Percentiles rank a stretch among this genome's conserved stretches.
phyloP scores from a whole-genome alignment of 495 filamentous ascomycete genomes.

The Sabuloglossum arenarium region DNA sequence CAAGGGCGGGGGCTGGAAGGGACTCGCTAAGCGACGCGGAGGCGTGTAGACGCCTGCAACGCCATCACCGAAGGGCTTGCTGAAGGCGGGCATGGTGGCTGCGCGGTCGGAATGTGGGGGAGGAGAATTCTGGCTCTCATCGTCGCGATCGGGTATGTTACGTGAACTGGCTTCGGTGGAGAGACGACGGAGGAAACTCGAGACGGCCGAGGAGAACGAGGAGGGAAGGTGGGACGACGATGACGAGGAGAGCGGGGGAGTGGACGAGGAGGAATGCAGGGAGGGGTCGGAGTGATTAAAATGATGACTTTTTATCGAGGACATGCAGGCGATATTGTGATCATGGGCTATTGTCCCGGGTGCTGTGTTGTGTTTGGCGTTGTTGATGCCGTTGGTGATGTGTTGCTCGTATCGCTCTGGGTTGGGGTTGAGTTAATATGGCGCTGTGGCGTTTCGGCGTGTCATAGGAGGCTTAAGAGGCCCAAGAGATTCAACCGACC shows the following conservation, averaged over 20 bases:
- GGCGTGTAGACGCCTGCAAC: conserved; percentile 17
- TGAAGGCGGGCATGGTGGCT: conserved; percentile 3
- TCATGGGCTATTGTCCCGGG: not conserved
- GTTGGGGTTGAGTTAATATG: no score
- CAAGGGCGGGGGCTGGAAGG: conserved; percentile 26
- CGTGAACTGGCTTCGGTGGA: conserved; percentile 2
- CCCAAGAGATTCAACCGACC: no score
- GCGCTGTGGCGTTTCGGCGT: no score
- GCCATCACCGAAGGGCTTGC: conserved; percentile 9
- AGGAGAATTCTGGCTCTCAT: not conserved
- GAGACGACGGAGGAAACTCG: conserved; percentile 5
- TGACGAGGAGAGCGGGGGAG: not conserved
- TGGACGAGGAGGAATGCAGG: not conserved
- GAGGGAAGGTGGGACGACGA: conserved; percentile 4
- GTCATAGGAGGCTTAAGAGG: no score
- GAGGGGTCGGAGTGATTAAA: not conserved
- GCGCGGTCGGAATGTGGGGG: not conserved
- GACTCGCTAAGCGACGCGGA: conserved; percentile 15
- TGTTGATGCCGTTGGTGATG: not conserved
- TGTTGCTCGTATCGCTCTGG: no score
- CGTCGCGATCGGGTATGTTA: not conserved
- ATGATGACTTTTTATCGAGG: not conserved
- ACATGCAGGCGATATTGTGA: not conserved
- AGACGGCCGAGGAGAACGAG: conserved; percentile 3
- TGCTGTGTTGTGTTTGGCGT: not conserved